Base-by-base conservation (phyloP, 1,284 basidiomycete species). In the Trametes versicolor region DNA sequence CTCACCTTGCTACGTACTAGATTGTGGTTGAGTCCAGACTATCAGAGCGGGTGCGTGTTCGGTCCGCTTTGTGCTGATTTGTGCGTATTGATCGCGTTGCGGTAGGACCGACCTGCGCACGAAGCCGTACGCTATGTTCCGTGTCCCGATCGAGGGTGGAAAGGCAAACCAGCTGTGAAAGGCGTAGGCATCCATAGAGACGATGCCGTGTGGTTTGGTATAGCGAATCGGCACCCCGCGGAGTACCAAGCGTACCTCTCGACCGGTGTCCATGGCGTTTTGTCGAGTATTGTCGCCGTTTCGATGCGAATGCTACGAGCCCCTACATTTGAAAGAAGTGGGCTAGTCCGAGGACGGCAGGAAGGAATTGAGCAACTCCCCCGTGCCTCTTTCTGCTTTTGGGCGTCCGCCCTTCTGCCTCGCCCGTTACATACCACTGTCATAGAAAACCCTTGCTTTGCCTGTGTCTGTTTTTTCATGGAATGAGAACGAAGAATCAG, bases 1-100 rank as follows among this genome's bases (percentile, higher is more conserved):
- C 23, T 45, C 29, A 8, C 6, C 27, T 50, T 32, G 57, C 60
- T 13, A 63, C 63, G 29, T 27, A 12, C 19, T 43, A 72, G 71
- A 50, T 60, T 72, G 29, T 72, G 71, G 71, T 63, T 72, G 34
- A 65, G 71, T 17, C 71, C 71, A 0, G 69, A 70, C 61, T 72
- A 70, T 61, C 71, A 72, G 49, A 72, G 70, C 45, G 71, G 71
- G 71, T 70, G 37, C 51, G 67, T 48, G 10, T 12, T 4, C 19
- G 6, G 15, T n/a, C 32, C n/a, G 25, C 41, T 32, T 34, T 21
- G 54, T 25, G 27, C 4, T 51, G 15, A 12, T 17, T 21, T 48
- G 21, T 36, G 43, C 23, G 7, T 32, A 6, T 39, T 58, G 47
- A 53, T 7, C 21, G 2, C 27, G 5, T 25, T 7, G 13, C 19